Evolutionary conservation across 2,329 filamentous ascomycete species (phyloP), one percentile per base, ranked within the genome.

Genomic region (Diaporthe citrichinensis): DNA sequence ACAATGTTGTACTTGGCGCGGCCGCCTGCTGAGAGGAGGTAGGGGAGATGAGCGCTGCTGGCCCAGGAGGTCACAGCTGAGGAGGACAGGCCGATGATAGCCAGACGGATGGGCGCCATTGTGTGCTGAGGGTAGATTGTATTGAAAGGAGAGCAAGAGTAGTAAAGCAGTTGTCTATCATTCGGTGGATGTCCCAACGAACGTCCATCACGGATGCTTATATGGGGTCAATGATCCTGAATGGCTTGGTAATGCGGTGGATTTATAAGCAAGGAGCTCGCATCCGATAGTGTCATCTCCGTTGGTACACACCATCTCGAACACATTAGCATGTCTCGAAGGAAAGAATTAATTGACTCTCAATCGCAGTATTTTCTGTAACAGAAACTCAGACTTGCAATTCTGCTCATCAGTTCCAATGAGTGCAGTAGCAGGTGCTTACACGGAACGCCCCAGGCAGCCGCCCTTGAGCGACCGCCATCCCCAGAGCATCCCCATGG

Each of bases 31-130:
- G 88, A 88, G 41, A 87, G 81, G 3, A 93, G 87, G 79, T 92
- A 92, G 0, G 92, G 90, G 0, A 93, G 86, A 78, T 93, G 91
- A 3, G 88, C 90, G 36, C 80, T 78, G 44, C 83, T 84, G 3
- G 90, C 90, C 91, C 91, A 93, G 0, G 87, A 86, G 6, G 85
- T 86, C 41, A 85, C 84, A 68, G 88, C 87, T 2, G 85, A 84
- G 72, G 87, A 83, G 1, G 89, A 91, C 71, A 92, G 88, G 61
- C 90, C 91, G 75, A 92, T 85, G n/a, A 92, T 84, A 41, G 87
- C 91, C 23, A 89, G 82, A 71, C 89, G 87, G 75, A 91, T 90
- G 14, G 86, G 88, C 86, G 90, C 88, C 71, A 76, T 78, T 7
- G 77, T 78, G 20, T 49, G 3, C 17, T 28, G 34, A 58, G 7